Evolutionary conservation across 2,329 filamentous ascomycete species (phyloP).

Genomic region (Ascochyta pisi): DNA sequence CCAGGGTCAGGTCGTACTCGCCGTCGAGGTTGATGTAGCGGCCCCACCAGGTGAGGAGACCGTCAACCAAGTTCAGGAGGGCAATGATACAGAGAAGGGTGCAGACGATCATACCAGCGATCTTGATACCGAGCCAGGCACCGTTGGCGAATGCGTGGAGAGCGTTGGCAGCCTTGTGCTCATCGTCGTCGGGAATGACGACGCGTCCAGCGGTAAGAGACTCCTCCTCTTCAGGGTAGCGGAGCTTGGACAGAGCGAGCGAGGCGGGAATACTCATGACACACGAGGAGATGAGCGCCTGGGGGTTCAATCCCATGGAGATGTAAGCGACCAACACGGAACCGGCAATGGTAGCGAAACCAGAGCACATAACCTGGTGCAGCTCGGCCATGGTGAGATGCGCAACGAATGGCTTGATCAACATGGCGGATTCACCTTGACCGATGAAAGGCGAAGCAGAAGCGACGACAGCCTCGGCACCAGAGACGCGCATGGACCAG

Average conservation of each 20-base stretch:
- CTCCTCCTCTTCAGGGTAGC: slow-evolving; percentile 87
- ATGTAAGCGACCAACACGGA: slow-evolving; percentile 89
- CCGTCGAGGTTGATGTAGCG: slow-evolving; percentile 74
- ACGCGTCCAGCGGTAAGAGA: slow-evolving; percentile 82
- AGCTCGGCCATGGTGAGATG: slow-evolving; percentile 87
- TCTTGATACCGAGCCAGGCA: slow-evolving; percentile 85
- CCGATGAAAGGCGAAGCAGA: slow-evolving; percentile 93
- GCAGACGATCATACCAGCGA: slow-evolving; percentile 80
- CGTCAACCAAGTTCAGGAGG: slow-evolving; percentile 75
- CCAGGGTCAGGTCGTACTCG: slow-evolving; percentile 72
- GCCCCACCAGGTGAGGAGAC: slow-evolving; percentile 83
- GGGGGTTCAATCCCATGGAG: slow-evolving; percentile 78
- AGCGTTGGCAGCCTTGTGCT: slow-evolving; percentile 77
- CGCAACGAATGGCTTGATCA: slow-evolving; percentile 85
- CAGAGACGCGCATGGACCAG: slow-evolving; percentile 85
- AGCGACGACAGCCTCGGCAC: slow-evolving; percentile 91
- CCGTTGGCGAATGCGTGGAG: slow-evolving; percentile 87
- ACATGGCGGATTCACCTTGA: slow-evolving; percentile 91
- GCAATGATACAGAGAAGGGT: slow-evolving; percentile 86
- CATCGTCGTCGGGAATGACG: slow-evolving; percentile 79
- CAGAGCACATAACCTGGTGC: slow-evolving; percentile 91
- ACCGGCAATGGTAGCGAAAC: slow-evolving; percentile 91
- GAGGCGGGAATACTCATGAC: slow-evolving; percentile 96
- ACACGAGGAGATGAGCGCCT: slow-evolving; percentile 87
- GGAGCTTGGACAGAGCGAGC: slow-evolving; percentile 85